Percentiles rank a stretch among this genome's conserved stretches.
phyloP scores from a whole-genome alignment of 352 stramenopile species.

The Phytophthora tubulina region DNA sequence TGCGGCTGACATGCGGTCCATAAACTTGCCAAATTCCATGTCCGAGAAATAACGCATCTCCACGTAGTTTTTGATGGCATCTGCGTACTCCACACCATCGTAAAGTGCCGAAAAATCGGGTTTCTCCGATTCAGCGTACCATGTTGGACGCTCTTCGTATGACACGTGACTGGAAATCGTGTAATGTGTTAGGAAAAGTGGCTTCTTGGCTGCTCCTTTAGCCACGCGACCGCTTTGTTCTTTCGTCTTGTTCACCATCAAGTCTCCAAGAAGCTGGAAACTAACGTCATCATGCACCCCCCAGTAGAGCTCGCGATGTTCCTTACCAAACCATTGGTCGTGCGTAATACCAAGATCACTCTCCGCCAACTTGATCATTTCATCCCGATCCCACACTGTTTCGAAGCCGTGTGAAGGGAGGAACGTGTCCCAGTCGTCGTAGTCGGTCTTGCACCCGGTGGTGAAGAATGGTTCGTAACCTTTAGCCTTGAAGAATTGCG shows the following conservation, averaged over 20 bases:
- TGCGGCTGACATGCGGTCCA: constrained; percentile 53
- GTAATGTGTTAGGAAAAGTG: constrained; percentile 66
- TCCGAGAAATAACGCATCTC: constrained; percentile 65
- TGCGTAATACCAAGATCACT: constrained; percentile 41
- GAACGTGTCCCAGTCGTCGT: constrained; percentile 64
- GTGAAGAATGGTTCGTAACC: constrained; percentile 64
- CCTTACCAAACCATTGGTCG: constrained; percentile 43
- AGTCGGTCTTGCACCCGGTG: constrained; percentile 53
- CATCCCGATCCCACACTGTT: constrained; percentile 44
- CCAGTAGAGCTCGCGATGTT: constrained; percentile 38
- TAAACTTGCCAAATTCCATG: constrained; percentile 57
- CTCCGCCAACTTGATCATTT: constrained; percentile 53
- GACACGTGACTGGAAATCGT: constrained; percentile 66
- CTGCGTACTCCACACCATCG: constrained; percentile 36
- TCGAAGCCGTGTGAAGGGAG: constrained; percentile 64
- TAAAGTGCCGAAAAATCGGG: constrained; percentile 54
- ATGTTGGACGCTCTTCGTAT: constrained; percentile 46
- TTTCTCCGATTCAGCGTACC: constrained; percentile 43
- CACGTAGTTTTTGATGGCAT: constrained; percentile 44
- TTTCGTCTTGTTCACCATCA: constrained; percentile 56
- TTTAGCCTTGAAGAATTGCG: constrained; percentile 62
- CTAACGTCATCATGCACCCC: constrained; percentile 65
- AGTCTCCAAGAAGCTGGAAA: constrained; percentile 53
- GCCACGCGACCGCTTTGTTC: constrained; percentile 39
- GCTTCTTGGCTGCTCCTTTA: constrained; percentile 40